These are phyloP conservation scores for Syzygium syzygioides DNA, from an alignment of 441 rosid genomes.

Conservation along the genomic window DNA sequence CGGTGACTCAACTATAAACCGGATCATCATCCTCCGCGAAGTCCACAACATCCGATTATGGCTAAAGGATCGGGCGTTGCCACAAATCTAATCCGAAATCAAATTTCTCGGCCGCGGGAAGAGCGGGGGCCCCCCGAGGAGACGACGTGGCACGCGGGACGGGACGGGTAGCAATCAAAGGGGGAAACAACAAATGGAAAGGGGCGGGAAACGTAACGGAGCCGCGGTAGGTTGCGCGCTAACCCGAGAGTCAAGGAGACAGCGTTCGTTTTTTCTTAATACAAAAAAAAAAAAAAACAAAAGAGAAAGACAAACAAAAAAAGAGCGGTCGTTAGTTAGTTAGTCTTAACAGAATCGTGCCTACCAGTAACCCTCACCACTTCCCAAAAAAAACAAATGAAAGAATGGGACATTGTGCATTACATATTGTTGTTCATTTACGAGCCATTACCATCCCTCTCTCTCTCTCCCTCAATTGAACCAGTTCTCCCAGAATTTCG, in stretches of 20 bases:
- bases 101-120: background rate
- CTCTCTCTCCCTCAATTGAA: background rate
- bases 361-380: constrained; percentile 14
- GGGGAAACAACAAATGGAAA: too few relatives aligned
- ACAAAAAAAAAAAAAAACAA: background rate
- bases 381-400: background rate
- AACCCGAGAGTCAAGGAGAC: constrained; percentile 38
- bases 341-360: constrained; percentile 29
- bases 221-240: constrained; percentile 33
- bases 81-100: background rate
- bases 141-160: background rate
- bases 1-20: too few relatives aligned
- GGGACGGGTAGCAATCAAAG: background rate
- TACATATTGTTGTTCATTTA: background rate
- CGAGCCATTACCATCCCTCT: background rate
- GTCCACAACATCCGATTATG: background rate
- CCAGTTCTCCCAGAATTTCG: background rate
- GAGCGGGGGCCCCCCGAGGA: background rate
- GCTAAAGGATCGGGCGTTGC: background rate
- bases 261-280: background rate
- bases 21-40: background rate
- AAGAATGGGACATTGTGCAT: background rate
- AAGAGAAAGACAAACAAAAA: background rate
- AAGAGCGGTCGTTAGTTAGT: constrained; percentile 15
- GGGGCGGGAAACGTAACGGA: background rate